Evolutionary conservation across 768 basidiomycete genomes (phyloP).

Genomic region (Leucocoprinus birnbaumii): DNA sequence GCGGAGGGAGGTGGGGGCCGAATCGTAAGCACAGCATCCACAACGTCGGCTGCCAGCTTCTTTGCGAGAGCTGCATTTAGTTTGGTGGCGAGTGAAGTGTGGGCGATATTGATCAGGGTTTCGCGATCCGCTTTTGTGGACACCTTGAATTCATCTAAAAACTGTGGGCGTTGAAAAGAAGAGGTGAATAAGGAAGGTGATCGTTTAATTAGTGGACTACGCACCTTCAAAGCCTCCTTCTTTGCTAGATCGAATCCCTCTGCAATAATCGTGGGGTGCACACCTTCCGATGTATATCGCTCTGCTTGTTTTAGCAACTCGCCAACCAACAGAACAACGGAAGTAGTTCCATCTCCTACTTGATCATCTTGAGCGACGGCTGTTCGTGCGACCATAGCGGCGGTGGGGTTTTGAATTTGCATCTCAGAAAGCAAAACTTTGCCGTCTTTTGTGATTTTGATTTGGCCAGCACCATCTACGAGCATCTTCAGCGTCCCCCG

Average conservation of each 20-base stretch:
- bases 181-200: not conserved
- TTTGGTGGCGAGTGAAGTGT: constrained; percentile 96
- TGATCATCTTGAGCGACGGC: constrained; percentile 99
- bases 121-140: constrained; percentile 78
- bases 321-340: constrained; percentile 93
- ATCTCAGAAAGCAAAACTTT: constrained; percentile 98
- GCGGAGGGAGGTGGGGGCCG: constrained; percentile 60
- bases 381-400: constrained; percentile 97
- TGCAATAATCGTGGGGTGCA: constrained; percentile 93
- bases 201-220: constrained; percentile 22
- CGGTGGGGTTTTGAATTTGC: constrained; percentile 99
- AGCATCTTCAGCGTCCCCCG: constrained; percentile 99
- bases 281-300: constrained; percentile 96
- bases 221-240: constrained; percentile 86
- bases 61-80: constrained; percentile 78
- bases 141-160: constrained; percentile 89
- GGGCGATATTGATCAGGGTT: constrained; percentile 88
- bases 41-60: constrained; percentile 87
- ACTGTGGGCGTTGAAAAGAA: constrained; percentile 43
- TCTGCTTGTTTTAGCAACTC: constrained; percentile 97
- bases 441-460: constrained; percentile 99
- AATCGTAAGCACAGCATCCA: constrained; percentile 93
- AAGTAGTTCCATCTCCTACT: constrained; percentile 98
- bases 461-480: constrained; percentile 95
- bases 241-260: constrained; percentile 97